These are phyloP conservation scores for Colletotrichum endophyticum DNA, from an alignment of 2,329 filamentous ascomycete species.

Conservation along the genomic window DNA sequence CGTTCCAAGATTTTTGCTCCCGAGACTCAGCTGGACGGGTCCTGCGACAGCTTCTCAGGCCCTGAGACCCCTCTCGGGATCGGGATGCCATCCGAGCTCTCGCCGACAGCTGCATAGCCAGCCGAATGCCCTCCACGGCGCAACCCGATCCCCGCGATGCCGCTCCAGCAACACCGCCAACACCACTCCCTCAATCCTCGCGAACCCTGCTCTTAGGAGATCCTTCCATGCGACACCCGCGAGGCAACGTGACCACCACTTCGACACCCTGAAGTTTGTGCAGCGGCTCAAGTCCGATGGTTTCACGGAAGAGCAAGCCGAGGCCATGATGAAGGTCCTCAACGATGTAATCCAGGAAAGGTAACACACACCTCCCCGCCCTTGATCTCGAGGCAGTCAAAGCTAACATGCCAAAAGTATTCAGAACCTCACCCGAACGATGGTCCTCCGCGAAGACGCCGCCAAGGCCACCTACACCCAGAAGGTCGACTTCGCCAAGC, in stretches of 20 bases:
- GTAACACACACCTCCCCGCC: conserved; percentile 38
- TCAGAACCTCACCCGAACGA: conserved; percentile 94
- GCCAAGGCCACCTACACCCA: conserved; percentile 81
- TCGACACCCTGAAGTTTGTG: conserved; percentile 97
- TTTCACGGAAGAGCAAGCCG: conserved; percentile 93
- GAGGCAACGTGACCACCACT: conserved; percentile 82
- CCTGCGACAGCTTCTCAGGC: conserved; percentile 31
- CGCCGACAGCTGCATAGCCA: conserved; percentile 21
- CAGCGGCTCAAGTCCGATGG: conserved; percentile 88
- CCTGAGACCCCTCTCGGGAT: conserved; percentile 30
- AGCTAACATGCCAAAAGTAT: conserved; percentile 61
- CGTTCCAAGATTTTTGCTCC: conserved; percentile 59
- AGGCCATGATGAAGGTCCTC: conserved; percentile 97
- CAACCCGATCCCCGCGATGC: conserved; percentile 17
- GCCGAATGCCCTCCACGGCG: conserved; percentile 29
- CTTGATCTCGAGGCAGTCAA: not conserved
- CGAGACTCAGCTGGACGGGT: conserved; percentile 58
- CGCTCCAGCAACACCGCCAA: not conserved
- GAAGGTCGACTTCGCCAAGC: conserved; percentile 97
- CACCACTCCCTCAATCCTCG: conserved; percentile 25
- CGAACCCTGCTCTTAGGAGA: conserved; percentile 37
- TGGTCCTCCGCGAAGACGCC: conserved; percentile 95
- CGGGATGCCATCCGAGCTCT: conserved; percentile 23
- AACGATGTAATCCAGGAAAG: conserved; percentile 98
- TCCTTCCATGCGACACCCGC: conserved; percentile 72